These are phyloP conservation scores for Yamadazyma songkhlaensis DNA, from an alignment of 1,139 yeast species.

Conservation along the genomic window DNA sequence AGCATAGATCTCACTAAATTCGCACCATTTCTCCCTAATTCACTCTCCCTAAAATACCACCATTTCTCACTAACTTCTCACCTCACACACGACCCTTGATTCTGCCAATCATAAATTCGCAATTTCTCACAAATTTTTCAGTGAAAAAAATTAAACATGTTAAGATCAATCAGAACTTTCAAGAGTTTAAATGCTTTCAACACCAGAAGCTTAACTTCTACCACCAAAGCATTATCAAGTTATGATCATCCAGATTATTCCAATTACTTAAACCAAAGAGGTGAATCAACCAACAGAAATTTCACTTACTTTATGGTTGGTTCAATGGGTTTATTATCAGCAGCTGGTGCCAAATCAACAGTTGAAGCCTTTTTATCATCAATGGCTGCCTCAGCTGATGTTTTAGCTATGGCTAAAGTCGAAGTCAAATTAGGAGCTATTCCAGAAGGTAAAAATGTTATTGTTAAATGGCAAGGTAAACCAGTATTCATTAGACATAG, in stretches of 20 bases:
- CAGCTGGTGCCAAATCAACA: conserved; percentile 97
- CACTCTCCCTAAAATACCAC: too few species aligned
- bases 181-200: conserved; percentile 38
- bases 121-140: conserved; percentile 8
- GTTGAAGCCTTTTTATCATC: conserved; percentile 93
- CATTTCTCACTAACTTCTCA: too few species aligned
- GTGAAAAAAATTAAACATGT: conserved; percentile 6
- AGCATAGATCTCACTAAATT: neutral
- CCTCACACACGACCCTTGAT: neutral
- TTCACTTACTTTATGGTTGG: conserved; percentile 98
- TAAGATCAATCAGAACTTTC: conserved; percentile 22
- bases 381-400: conserved; percentile 98
- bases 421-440: conserved; percentile 93
- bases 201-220: conserved; percentile 39
- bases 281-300: conserved; percentile 72
- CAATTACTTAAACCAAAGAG: conserved; percentile 74
- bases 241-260: conserved; percentile 94
- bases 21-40: too few species aligned
- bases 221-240: conserved; percentile 58
- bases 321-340: conserved; percentile 86
- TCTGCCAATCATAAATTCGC: conserved; percentile 7
- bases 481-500: conserved; percentile 99
- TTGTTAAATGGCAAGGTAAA: conserved; percentile 99
- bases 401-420: conserved; percentile 98
- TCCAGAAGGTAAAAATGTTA: conserved; percentile 97